Evolutionary conservation across 352 stramenopile genomes (phyloP), one percentile per base, ranked within the genome.

Genomic region (Phytophthora chlamydospora): DNA sequence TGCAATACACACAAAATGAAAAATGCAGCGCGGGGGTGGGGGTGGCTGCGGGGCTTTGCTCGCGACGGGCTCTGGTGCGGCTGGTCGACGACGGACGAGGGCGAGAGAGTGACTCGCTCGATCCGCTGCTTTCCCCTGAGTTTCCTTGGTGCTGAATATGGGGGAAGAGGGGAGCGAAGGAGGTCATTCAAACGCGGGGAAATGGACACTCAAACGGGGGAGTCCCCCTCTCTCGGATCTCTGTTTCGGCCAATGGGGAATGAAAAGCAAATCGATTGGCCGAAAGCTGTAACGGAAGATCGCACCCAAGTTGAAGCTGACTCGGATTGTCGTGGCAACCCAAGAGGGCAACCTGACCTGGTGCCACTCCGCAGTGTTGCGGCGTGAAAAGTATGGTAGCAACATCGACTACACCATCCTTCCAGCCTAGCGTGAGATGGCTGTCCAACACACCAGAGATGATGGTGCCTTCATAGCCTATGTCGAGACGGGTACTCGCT

Each of bases 1-100:
- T 77, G 59, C 58, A 80, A 76, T 66, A 75, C 58, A 80, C 66
- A 66, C 68, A 80, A 75, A 73, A 75, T 77, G 63, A 69, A 75
- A 76, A 73, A 80, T 80, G 71, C 71, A 80, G 57, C 31, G 54
- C 51, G 56, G 50, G 21, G 34, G 24, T 53, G 39, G 39, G 45
- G n/a, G 51, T 27, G 11, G 35, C 9, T 40, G 48, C 19, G 40
- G 34, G 45, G 34, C 34, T 62, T 31, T 39, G 40, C 35, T 41
- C 12, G 21, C 19, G 48, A 50, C 38, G 40, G 39, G 33, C 49
- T 55, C 40, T 56, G 45, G 36, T 60, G 50, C 13, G 24, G 39
- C 24, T 47, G 46, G 53, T 57, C 44, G 43, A 59, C 44, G 35
- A 56, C 53, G 58, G 47, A 58, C 50, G 59, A 56, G 39, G 35